A percentile compares a stretch with the other conserved stretches of the same genome.
These are phyloP conservation scores for Blumeriella jaapii DNA, from an alignment of 2,329 filamentous ascomycete species.

Conservation along the genomic window DNA sequence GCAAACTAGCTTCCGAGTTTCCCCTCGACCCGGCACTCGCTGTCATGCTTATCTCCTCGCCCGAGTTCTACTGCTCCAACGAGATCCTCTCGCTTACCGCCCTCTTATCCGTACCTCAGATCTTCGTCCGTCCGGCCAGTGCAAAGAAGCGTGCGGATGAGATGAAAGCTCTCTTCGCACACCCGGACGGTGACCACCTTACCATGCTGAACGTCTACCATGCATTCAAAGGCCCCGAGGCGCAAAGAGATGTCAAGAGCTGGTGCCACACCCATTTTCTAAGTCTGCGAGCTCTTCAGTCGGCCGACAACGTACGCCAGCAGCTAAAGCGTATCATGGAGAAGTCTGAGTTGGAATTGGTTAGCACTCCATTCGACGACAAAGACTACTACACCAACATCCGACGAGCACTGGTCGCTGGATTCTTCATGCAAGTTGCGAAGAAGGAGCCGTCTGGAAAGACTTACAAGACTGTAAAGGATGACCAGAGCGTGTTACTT, in stretches of 20 bases:
- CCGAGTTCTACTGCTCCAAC: constrained; percentile 97
- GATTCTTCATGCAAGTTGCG: constrained; percentile 99
- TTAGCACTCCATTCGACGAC: constrained; percentile 84
- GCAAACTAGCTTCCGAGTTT: constrained; percentile 84
- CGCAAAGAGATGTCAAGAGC: constrained; percentile 64
- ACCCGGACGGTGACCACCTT: constrained; percentile 87
- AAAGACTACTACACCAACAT: constrained; percentile 99
- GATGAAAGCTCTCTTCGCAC: constrained; percentile 91
- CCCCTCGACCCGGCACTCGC: constrained; percentile 88
- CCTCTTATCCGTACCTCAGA: constrained; percentile 84
- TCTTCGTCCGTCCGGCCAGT: constrained; percentile 79
- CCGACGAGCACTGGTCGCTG: constrained; percentile 76
- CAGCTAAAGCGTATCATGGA: constrained; percentile 98
- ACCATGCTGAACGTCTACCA: constrained; percentile 97
- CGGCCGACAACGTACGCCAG: constrained; percentile 84
- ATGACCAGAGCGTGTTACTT: constrained; percentile 84
- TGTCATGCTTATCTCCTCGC: constrained; percentile 95
- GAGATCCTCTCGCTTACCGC: constrained; percentile 94
- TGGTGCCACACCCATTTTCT: constrained; percentile 98
- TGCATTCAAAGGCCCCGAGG: constrained; percentile 71
- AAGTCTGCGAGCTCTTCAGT: constrained; percentile 75
- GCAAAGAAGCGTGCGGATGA: constrained; percentile 88
- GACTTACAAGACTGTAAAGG: constrained; percentile 90
- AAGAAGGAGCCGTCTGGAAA: constrained; percentile 85
- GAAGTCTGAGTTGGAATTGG: constrained; percentile 69